Evolutionary conservation across 495 filamentous ascomycete species (phyloP), one percentile per base, ranked within the genome.

Genomic region (Saxophila tyrrhenica): DNA sequence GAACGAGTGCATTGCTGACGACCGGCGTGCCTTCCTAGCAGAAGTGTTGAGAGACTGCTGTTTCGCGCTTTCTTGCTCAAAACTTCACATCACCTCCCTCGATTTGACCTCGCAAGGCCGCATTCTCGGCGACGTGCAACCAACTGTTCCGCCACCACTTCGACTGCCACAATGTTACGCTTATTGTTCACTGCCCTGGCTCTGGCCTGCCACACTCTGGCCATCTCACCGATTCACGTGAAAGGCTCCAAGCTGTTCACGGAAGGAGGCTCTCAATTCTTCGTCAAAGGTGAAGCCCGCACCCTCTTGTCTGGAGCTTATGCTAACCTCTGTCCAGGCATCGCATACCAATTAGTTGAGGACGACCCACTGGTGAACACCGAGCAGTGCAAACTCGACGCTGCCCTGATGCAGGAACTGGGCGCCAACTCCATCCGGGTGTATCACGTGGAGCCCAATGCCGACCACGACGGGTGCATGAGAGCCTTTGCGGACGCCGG

Each of bases 181-280:
- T 13, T 35, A 35, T 35, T 35, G 13, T 13, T 35, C 29, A 35
- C 29, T 5, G 7, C 17, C 7, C 41, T 44, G 41, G 41, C 41
- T 7, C 22, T 48, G 19, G 48, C 35, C 22, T 25, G 22, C 9
- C 29, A 43, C 0, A 44, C 45, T 13, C 22, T 49, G 11, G 68
- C 68, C n/a, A 64, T 75, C 35, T 72, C 79, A 25, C 77, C 78
- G 32, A 84, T 94, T 61, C 75, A 77, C 15, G 73, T 77, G 20
- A 79, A 84, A 24, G 87, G 87, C n/a, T 79, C 82, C 67, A 94
- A 92, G 68, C 87, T 94, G 73, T 92, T 90, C 71, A 81, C 78
- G 51, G 78, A 73, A 57, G 76, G 87, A 68, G 86, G 87, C 52
- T 73, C 78, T 16, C 86, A 90, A 65, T 94, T 82, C 69, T 92